phyloP scores from a whole-genome alignment of 2,329 filamentous ascomycete species.

The Colletotrichum nymphaeae region DNA sequence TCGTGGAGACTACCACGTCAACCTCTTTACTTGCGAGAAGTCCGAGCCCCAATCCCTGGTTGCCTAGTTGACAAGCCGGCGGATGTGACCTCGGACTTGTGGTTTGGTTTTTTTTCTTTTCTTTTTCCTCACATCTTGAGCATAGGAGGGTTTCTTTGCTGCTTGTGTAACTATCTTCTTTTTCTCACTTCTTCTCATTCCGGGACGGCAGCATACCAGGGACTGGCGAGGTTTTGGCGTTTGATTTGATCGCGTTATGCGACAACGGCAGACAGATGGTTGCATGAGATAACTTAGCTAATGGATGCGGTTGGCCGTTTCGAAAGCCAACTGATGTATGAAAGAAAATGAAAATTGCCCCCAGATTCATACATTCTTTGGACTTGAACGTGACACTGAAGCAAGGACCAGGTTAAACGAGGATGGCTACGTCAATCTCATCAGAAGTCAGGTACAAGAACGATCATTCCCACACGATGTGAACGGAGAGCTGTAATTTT shows the following conservation, averaged over 20 bases:
- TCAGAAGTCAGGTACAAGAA: too few relatives aligned
- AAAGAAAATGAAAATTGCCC: not conserved
- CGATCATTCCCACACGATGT: too few relatives aligned
- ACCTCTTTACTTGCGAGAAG: constrained; percentile 81
- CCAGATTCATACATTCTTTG: not conserved
- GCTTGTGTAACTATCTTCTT: constrained; percentile 27
- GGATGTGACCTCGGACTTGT: not conserved
- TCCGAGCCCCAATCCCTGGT: constrained; percentile 43
- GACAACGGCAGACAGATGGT: constrained; percentile 7
- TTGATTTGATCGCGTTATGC: constrained; percentile 17
- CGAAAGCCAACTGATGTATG: constrained; percentile 19
- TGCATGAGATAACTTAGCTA: constrained; percentile 10
- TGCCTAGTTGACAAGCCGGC: constrained; percentile 16
- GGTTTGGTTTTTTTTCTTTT: constrained; percentile 17
- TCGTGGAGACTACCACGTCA: constrained; percentile 89
- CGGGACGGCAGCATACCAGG: constrained; percentile 22
- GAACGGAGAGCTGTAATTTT: too few relatives aligned
- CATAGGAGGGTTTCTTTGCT: not conserved
- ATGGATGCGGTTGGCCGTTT: constrained; percentile 9
- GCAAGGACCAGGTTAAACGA: not conserved
- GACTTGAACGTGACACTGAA: not conserved
- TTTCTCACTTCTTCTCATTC: constrained; percentile 18
- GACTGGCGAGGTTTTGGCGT: constrained; percentile 28
- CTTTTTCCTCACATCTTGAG: not conserved
- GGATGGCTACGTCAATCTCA: too few relatives aligned